These are phyloP conservation scores for Acanthamoeba healyi DNA, from an alignment of 208 protist species.

Conservation along the genomic window DNA sequence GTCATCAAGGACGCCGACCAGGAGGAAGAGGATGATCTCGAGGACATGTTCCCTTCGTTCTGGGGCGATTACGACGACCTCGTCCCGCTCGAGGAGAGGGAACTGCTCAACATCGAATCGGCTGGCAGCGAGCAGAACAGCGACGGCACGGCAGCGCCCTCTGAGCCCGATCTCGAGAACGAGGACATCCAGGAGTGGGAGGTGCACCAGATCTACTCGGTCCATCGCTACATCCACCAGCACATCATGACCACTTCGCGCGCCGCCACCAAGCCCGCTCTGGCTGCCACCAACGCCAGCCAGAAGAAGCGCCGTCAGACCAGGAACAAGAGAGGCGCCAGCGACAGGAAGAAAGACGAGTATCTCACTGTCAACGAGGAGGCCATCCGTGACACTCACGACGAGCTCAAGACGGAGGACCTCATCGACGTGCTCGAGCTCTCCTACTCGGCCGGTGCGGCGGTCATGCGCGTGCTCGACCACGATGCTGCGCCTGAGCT, in stretches of 20 bases:
- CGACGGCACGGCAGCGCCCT: neutral
- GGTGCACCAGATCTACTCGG: constrained; percentile 53
- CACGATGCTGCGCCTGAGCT: constrained; percentile 64
- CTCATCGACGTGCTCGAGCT: constrained; percentile 50
- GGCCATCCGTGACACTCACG: neutral
- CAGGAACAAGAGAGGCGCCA: neutral
- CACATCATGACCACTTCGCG: neutral
- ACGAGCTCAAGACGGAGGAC: constrained; percentile 36
- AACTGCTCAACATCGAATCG: neutral
- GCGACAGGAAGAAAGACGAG: neutral
- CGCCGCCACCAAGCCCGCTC: neutral
- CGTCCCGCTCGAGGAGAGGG: constrained; percentile 22
- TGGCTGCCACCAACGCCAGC: neutral
- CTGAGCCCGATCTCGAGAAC: neutral
- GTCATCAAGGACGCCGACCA: constrained; percentile 44
- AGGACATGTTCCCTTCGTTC: constrained; percentile 67
- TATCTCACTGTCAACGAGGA: constrained; percentile 28
- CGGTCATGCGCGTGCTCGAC: constrained; percentile 55
- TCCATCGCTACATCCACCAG: constrained; percentile 54
- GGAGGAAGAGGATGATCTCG: constrained; percentile 62
- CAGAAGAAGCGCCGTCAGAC: neutral
- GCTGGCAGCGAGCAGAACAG: neutral
- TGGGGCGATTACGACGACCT: constrained; percentile 66
- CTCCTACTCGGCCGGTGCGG: constrained; percentile 42
- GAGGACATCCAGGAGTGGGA: constrained; percentile 76